These are phyloP conservation scores for Ceratocystis alfenasii DNA, from an alignment of 2,329 filamentous ascomycete species.

Conservation along the genomic window DNA sequence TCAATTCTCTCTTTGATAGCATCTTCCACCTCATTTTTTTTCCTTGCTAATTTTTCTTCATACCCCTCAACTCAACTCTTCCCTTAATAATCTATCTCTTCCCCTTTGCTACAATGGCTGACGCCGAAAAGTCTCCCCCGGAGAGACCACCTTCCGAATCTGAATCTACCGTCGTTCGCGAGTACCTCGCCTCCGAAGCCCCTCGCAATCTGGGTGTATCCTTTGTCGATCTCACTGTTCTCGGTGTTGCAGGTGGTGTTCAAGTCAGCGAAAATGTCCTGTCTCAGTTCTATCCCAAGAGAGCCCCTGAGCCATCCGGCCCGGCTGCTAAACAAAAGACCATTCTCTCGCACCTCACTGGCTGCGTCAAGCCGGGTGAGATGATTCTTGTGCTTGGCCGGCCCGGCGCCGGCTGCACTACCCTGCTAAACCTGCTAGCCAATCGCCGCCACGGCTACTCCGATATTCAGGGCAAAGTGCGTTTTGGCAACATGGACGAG, in stretches of 20 bases:
- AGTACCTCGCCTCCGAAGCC: constrained; percentile 5
- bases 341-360: constrained; percentile 53
- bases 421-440: constrained; percentile 55
- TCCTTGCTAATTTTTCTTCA: background rate
- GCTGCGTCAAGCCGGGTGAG: constrained; percentile 59
- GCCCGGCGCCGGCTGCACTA: constrained; percentile 59
- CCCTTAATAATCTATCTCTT: background rate
- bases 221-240: constrained; percentile 13
- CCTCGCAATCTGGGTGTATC: constrained; percentile 11
- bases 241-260: constrained; percentile 13
- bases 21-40: background rate
- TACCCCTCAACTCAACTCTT: background rate
- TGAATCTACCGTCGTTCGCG: background rate
- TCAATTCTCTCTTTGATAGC: no score
- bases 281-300: constrained; percentile 45
- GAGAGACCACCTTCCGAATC: constrained; percentile 5
- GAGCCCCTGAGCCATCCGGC: constrained; percentile 41
- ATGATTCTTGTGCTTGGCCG: constrained; percentile 59
- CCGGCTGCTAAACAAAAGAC: constrained; percentile 29
- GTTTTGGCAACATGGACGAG: constrained; percentile 41
- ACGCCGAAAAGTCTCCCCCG: background rate
- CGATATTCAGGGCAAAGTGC: constrained; percentile 46
- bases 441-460: constrained; percentile 51
- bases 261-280: constrained; percentile 50
- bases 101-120: background rate